Conservation (phyloP, 108 stramenopile species). For the Pseudonitzschia multistriata region DNA sequence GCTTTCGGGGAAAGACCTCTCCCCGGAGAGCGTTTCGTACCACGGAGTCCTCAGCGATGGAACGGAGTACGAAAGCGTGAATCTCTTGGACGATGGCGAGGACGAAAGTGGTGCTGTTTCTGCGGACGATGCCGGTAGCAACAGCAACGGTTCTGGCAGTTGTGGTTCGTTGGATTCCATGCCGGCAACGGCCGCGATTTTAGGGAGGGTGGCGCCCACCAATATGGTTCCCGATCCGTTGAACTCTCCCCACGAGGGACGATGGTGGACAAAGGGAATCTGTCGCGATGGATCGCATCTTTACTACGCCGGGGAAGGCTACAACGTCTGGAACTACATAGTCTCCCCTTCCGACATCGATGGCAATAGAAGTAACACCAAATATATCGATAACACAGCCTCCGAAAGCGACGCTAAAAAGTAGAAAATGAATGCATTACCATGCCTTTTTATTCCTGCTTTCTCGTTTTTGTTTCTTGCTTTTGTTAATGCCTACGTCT, state of each 20-base stretch:
- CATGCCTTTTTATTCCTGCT: background rate
- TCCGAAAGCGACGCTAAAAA: background rate
- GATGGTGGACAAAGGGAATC: conserved; percentile 59
- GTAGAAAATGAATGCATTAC: background rate
- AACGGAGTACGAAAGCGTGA: conserved; percentile 47
- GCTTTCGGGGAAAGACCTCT: conserved; percentile 24
- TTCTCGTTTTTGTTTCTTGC: background rate
- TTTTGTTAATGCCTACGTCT: no score
- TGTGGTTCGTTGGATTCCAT: conserved; percentile 4
- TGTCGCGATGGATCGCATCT: conserved; percentile 44
- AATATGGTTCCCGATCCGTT: conserved; percentile 11
- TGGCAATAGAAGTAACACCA: background rate
- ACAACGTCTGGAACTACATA: conserved; percentile 55
- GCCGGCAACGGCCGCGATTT: background rate
- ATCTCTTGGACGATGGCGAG: conserved; percentile 27
- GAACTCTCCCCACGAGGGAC: conserved; percentile 37
- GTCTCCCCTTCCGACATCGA: background rate
- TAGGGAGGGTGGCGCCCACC: conserved; percentile 20
- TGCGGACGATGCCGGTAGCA: background rate
- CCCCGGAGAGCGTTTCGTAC: conserved; percentile 30
- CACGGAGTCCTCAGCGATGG: conserved; percentile 78
- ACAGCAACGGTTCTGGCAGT: background rate
- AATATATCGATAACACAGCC: background rate
- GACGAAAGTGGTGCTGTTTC: background rate
- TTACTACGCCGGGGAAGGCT: conserved; percentile 62